Percentiles rank a stretch among this genome's conserved stretches.
phyloP scores from a whole-genome alignment of 345 rosid species.

The Alliaria petiolata region DNA sequence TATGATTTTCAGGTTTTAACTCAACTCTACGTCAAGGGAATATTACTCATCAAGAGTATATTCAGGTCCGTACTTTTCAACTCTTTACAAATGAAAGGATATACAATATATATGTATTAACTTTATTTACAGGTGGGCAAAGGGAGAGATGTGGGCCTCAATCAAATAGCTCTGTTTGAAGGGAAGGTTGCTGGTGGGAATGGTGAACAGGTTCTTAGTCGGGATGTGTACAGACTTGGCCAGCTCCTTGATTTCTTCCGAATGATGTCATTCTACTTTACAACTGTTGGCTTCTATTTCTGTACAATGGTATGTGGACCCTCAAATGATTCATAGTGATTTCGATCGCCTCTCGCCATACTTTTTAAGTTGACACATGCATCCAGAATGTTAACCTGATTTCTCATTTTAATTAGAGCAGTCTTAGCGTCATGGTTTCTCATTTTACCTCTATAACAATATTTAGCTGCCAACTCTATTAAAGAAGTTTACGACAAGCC shows the following conservation, averaged over 20 bases:
- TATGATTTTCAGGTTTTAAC: constrained; percentile 66
- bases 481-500: not conserved
- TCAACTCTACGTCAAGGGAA: constrained; percentile 97
- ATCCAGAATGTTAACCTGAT: constrained; percentile 1
- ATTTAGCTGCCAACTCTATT: not conserved
- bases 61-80: constrained; percentile 56
- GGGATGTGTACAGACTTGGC: constrained; percentile 97
- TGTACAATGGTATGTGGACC: constrained; percentile 80
- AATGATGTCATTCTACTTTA: constrained; percentile 96
- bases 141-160: constrained; percentile 98
- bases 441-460: not conserved
- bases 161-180: constrained; percentile 96
- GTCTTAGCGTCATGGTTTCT: not conserved
- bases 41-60: constrained; percentile 97
- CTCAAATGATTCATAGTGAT: not conserved
- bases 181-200: constrained; percentile 99
- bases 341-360: not conserved
- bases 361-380: constrained; percentile 11
- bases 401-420: not conserved
- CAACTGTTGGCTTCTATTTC: constrained; percentile 90
- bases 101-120: not conserved
- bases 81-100: not conserved
- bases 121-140: constrained; percentile 78
- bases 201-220: constrained; percentile 98
- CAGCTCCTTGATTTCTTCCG: constrained; percentile 97